These are phyloP conservation scores for Cryptococcus sp. DNA, from an alignment of 1,284 basidiomycete genomes.

Conservation along the genomic window DNA sequence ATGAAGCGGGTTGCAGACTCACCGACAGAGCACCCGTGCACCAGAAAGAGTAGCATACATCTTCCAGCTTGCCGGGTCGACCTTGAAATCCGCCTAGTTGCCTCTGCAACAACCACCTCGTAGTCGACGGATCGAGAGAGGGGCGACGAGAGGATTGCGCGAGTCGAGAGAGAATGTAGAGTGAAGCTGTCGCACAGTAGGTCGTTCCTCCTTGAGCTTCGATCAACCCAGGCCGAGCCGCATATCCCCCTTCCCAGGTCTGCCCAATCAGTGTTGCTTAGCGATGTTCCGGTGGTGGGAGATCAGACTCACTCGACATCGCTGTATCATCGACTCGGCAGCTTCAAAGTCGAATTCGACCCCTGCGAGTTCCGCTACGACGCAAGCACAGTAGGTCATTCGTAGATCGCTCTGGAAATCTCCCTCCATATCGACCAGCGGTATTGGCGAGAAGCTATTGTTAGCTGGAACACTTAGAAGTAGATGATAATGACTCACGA, in stretches of 20 bases:
- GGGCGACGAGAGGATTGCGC: no score
- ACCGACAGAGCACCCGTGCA: conserved; percentile 72
- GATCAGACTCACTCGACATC: conserved; percentile 59
- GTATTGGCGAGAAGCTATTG: conserved; percentile 60
- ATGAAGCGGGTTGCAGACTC: conserved; percentile 21
- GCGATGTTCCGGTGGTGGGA: conserved; percentile 2
- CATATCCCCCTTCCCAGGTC: conserved; percentile 91
- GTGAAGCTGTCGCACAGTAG: conserved; percentile 78
- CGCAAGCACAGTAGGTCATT: conserved; percentile 81
- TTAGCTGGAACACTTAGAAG: no score
- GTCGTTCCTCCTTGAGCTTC: conserved; percentile 93
- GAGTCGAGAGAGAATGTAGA: conserved; percentile 57
- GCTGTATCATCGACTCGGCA: conserved; percentile 59
- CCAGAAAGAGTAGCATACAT: conserved; percentile 96
- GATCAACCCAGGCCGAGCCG: conserved; percentile 62
- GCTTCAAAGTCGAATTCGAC: conserved; percentile 64
- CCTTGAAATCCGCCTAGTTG: conserved; percentile 80
- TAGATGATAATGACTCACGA: conserved; percentile 53
- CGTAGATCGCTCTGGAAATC: conserved; percentile 50
- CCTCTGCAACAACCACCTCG: conserved; percentile 71
- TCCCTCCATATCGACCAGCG: conserved; percentile 55
- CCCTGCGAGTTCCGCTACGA: conserved; percentile 65
- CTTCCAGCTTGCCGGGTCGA: conserved; percentile 74
- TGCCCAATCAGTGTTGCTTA: no score
- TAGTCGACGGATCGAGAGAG: conserved; percentile 34